Conservation (phyloP, 2,329 filamentous ascomycete genomes). For the Fusarium nisikadoi region DNA sequence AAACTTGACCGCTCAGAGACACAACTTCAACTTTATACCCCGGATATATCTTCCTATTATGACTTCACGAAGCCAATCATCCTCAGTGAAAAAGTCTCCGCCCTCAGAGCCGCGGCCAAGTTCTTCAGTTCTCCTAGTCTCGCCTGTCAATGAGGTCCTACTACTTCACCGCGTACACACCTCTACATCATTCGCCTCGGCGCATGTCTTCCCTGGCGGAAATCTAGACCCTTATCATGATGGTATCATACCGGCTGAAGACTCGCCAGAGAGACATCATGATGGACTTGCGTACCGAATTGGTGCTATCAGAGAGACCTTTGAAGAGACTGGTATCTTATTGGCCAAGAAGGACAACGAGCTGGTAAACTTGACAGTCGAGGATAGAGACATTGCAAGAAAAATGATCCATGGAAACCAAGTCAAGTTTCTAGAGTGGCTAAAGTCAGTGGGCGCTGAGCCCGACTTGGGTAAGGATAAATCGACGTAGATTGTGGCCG, state of each 20-base stretch:
- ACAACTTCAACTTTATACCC: slow-evolving; percentile 18
- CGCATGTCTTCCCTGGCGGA: slow-evolving; percentile 95
- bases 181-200: slow-evolving; percentile 86
- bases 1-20: not conserved
- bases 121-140: slow-evolving; percentile 85
- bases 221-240: slow-evolving; percentile 84
- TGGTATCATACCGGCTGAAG: slow-evolving; percentile 61
- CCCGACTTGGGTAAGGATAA: slow-evolving; percentile 70
- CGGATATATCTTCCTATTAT: slow-evolving; percentile 13
- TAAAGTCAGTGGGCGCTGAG: slow-evolving; percentile 63
- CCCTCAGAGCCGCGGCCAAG: slow-evolving; percentile 68
- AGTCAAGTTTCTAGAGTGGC: slow-evolving; percentile 74
- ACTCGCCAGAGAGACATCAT: slow-evolving; percentile 68
- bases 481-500: not conserved
- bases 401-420: slow-evolving; percentile 74
- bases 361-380: slow-evolving; percentile 69
- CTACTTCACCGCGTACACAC: slow-evolving; percentile 87
- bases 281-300: slow-evolving; percentile 81
- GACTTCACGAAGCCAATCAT: slow-evolving; percentile 26
- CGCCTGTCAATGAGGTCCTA: slow-evolving; percentile 86
- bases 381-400: slow-evolving; percentile 72
- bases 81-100: slow-evolving; percentile 37
- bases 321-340: slow-evolving; percentile 93
- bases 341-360: slow-evolving; percentile 68
- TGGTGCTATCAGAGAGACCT: slow-evolving; percentile 89